Evolutionary conservation across 257 asterid species (phyloP), one percentile per base, ranked within the genome.

Genomic region (Paulownia fortunei): DNA sequence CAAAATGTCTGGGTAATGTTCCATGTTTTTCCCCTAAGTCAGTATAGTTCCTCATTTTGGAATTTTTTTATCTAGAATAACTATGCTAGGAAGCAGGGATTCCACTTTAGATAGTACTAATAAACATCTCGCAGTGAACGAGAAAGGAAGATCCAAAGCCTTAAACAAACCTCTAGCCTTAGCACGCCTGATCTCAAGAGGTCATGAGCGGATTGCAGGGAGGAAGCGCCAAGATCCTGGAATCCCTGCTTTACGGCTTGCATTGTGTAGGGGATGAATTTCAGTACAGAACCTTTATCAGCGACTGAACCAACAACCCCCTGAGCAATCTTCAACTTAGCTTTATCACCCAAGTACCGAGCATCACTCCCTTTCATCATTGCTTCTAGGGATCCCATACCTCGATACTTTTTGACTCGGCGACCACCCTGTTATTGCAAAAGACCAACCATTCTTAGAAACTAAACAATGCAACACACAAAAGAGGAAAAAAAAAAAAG

Each of bases 351-450:
- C 86, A 94, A 82, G 81, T 94, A 94, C 44, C 97, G 87, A 58
- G 96, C 92, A 80, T 94, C 98, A 70, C 98, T 94, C 78, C 98
- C 99, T 79, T 88, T 91, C 37, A 84, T 87, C 98, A 92, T 92
- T 68, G 98, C 98, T 87, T 94, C 99, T 44, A 94, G 84, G 61
- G 98, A 94, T 79, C 98, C 98, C 98, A 94, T 94, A 41, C 95
- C 97, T 79, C 97, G 76, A 78, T 92, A 92, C 74, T 88, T 91
- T 73, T 92, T 92, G 1, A 92, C 86, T 27, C 91, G 88, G 18
- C 81, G 62, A 76, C 89, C 90, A 74, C 76, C 85, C 97, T 93
- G 75, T 65, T 19, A 52, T 27, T 54, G 16, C 49, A 47, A 64
- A 44, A 36, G n/a, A n/a, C n/a, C n/a, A n/a, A n/a, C n/a, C n/a